These are phyloP conservation scores for Pichia deserticola DNA, from an alignment of 805 yeast species.

Conservation along the genomic window DNA sequence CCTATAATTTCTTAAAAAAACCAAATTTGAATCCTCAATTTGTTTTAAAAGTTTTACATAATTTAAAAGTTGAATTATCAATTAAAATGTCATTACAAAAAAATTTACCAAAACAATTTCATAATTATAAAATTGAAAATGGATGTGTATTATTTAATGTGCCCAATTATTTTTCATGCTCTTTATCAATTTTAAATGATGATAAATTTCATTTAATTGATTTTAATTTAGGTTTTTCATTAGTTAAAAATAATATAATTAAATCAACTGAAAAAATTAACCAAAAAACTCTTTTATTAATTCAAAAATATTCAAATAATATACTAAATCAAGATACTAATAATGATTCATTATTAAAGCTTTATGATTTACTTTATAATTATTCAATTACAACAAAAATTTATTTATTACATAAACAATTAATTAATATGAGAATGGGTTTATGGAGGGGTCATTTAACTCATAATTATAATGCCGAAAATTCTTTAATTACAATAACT, in stretches of 20 bases:
- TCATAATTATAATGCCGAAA: constrained; percentile 49
- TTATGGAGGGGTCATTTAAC: constrained; percentile 56
- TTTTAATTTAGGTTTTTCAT: constrained; percentile 55
- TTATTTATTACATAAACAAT: constrained; percentile 50
- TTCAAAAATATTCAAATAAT: constrained; percentile 52
- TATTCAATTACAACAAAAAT: constrained; percentile 61
- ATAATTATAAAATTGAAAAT: constrained; percentile 57
- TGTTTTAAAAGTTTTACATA: constrained; percentile 53
- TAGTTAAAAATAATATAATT: constrained; percentile 28
- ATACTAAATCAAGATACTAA: constrained; percentile 41
- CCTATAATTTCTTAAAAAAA: constrained; percentile 48
- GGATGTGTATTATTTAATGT: constrained; percentile 69
- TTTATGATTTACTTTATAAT: constrained; percentile 49
- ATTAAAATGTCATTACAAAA: constrained; percentile 64
- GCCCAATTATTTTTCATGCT: constrained; percentile 60
- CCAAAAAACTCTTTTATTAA: constrained; percentile 28
- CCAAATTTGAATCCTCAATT: constrained; percentile 45
- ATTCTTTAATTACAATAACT: constrained; percentile 45
- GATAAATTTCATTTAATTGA: constrained; percentile 75
- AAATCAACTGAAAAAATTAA: constrained; percentile 26
- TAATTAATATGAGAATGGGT: constrained; percentile 41
- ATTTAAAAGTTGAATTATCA: constrained; percentile 65
- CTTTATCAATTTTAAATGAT: constrained; percentile 64
- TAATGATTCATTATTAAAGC: constrained; percentile 25
- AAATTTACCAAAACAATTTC: constrained; percentile 58